Evolutionary conservation across 345 rosid species (phyloP).

Genomic region (Garcia nutans): DNA sequence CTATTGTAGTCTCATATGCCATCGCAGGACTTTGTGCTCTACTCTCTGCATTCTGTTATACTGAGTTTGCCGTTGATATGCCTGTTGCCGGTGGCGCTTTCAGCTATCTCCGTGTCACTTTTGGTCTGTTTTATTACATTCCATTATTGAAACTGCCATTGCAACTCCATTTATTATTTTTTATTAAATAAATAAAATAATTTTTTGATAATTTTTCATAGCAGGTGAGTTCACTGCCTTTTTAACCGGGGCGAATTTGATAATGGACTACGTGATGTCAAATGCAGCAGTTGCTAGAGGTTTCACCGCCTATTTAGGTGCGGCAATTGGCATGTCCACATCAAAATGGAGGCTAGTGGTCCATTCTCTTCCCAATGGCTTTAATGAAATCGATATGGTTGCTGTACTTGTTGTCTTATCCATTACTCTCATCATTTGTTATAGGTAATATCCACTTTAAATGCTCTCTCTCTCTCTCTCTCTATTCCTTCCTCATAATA

Average conservation of each 20-base stretch:
- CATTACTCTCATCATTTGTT: slow-evolving; percentile 66
- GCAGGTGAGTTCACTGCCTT: slow-evolving; percentile 88
- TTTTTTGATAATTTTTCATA: neutral
- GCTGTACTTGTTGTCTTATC: slow-evolving; percentile 57
- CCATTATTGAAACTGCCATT: too few relatives aligned
- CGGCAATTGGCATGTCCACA: slow-evolving; percentile 70
- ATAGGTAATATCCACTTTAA: slow-evolving; percentile 36
- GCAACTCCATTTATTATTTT: too few relatives aligned
- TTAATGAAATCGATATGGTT: slow-evolving; percentile 66
- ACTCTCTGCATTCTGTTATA: slow-evolving; percentile 94
- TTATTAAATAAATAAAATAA: too few relatives aligned
- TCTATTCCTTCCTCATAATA: neutral
- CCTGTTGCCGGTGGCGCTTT: slow-evolving; percentile 99
- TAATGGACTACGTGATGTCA: slow-evolving; percentile 86
- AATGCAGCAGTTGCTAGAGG: slow-evolving; percentile 90
- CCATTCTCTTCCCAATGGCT: slow-evolving; percentile 59
- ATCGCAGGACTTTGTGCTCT: slow-evolving; percentile 96
- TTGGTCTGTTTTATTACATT: slow-evolving; percentile 40
- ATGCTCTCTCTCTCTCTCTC: neutral
- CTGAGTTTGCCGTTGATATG: slow-evolving; percentile 93
- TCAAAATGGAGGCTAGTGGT: slow-evolving; percentile 63
- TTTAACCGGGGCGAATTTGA: slow-evolving; percentile 79
- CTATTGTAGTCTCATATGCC: slow-evolving; percentile 79
- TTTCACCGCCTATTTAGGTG: slow-evolving; percentile 66
- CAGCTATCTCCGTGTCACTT: slow-evolving; percentile 85